Evolutionary conservation across 2,329 filamentous ascomycete species (phyloP).

Genomic region (Alternaria burnsii): DNA sequence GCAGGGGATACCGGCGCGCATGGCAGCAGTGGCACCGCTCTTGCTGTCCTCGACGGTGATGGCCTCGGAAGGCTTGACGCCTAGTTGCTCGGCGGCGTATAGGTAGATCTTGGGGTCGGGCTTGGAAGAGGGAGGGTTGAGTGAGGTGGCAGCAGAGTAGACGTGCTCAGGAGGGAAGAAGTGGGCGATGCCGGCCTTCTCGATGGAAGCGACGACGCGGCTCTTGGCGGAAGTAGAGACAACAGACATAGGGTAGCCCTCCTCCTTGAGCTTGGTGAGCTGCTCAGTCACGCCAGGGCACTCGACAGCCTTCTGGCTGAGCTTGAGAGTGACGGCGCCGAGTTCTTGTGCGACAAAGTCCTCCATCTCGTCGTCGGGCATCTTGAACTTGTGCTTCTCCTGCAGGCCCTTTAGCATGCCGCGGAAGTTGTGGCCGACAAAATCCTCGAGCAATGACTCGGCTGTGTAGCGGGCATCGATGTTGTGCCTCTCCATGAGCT

Average conservation of each 20-base stretch:
- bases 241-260: constrained; percentile 78
- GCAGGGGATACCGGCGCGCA: constrained; percentile 79
- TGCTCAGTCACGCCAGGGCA: constrained; percentile 74
- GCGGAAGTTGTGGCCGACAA: constrained; percentile 93
- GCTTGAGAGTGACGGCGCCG: constrained; percentile 82
- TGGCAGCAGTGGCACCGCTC: constrained; percentile 80
- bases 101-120: constrained; percentile 90
- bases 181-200: constrained; percentile 80
- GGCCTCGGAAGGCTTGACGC: constrained; percentile 74
- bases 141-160: constrained; percentile 82
- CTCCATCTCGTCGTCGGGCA: constrained; percentile 74
- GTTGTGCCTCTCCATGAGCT: constrained; percentile 75
- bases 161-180: constrained; percentile 80
- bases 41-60: constrained; percentile 90
- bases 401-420: constrained; percentile 85
- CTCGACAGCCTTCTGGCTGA: constrained; percentile 71
- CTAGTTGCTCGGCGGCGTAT: constrained; percentile 76
- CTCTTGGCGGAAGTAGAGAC: constrained; percentile 83
- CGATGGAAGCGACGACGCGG: constrained; percentile 78
- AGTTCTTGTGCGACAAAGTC: constrained; percentile 79
- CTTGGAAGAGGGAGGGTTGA: constrained; percentile 84
- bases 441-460: constrained; percentile 80
- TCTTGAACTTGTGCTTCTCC: constrained; percentile 76
- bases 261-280: constrained; percentile 70
- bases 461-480: constrained; percentile 77